phyloP scores from a whole-genome alignment of 108 stramenopile species.

The Fistulifera pelliculosa region DNA sequence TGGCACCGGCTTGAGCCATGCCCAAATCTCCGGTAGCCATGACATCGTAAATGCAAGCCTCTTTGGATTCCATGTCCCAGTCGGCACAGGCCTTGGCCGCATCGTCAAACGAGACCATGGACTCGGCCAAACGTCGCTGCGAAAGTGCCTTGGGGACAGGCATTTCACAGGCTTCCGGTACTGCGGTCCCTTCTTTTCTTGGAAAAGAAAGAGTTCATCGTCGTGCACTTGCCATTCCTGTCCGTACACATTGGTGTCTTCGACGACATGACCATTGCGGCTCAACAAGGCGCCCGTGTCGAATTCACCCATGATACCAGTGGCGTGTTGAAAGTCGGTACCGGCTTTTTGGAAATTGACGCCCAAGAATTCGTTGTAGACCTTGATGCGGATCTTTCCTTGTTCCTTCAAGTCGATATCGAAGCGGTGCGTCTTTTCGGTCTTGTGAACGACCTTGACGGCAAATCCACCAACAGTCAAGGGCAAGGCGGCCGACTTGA shows the following conservation, averaged over 20 bases:
- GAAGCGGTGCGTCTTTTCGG: conserved; percentile 5
- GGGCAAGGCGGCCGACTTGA: background rate
- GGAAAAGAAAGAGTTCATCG: conserved; percentile 12
- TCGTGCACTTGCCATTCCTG: conserved; percentile 15
- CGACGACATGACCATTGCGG: conserved; percentile 19
- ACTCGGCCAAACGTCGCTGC: background rate
- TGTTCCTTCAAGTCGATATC: conserved; percentile 11
- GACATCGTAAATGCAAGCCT: conserved; percentile 13
- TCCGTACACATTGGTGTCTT: conserved; percentile 5
- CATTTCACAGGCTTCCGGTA: conserved; percentile 1
- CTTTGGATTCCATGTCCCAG: conserved; percentile 1
- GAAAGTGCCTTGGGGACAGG: background rate
- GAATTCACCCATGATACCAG: conserved; percentile 18
- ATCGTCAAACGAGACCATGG: background rate
- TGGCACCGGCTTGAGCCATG: background rate
- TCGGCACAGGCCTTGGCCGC: conserved; percentile 7
- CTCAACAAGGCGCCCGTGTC: conserved; percentile 8
- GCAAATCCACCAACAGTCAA: conserved; percentile 2
- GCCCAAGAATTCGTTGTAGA: conserved; percentile 13
- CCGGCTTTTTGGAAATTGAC: conserved; percentile 3
- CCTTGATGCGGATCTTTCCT: conserved; percentile 9
- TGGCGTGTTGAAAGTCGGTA: conserved; percentile 6
- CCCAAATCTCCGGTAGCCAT: conserved; percentile 14
- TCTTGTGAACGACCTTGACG: background rate
- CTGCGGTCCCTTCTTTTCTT: conserved; percentile 5